phyloP scores from a whole-genome alignment of 306 rosid genomes.

The Neltuma alba region DNA sequence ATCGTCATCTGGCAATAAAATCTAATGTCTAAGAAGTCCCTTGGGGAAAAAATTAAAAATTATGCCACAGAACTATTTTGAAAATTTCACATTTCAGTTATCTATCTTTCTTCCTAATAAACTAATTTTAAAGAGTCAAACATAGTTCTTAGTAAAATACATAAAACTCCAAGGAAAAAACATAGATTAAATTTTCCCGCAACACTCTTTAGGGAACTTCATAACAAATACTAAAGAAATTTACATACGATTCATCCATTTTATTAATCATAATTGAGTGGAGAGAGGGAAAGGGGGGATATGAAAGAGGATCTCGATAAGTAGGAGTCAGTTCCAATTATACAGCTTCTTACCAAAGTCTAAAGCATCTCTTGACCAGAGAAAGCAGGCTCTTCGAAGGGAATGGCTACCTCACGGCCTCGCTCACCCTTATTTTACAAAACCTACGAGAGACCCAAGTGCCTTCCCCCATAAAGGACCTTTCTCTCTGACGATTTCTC shows the following conservation, averaged over 20 bases:
- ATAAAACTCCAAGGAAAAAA: neutral
- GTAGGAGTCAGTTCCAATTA: slow-evolving; percentile 33
- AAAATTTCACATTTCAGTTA: no score
- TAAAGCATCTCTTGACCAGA: slow-evolving; percentile 18
- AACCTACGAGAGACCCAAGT: slow-evolving; percentile 21
- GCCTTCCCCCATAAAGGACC: slow-evolving; percentile 27
- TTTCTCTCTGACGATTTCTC: slow-evolving; percentile 27
- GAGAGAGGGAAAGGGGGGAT: neutral
- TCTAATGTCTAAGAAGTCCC: no score
- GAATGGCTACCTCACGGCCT: slow-evolving; percentile 29
- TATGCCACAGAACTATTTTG: no score
- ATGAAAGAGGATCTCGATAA: neutral
- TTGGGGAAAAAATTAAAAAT: no score
- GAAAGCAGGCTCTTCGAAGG: slow-evolving; percentile 37
- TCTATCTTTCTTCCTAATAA: no score
- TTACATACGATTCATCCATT: neutral
- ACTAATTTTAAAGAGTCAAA: no score
- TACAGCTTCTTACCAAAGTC: slow-evolving; percentile 33
- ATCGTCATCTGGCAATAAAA: no score
- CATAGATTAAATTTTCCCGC: neutral
- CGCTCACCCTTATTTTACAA: slow-evolving; percentile 38
- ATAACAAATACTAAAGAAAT: neutral
- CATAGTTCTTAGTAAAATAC: no score
- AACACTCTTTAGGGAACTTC: neutral
- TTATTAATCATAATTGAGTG: neutral